Evolutionary conservation across 257 asterid species (phyloP), one percentile per base, ranked within the genome.

Genomic region (Leptodermis oblonga): DNA sequence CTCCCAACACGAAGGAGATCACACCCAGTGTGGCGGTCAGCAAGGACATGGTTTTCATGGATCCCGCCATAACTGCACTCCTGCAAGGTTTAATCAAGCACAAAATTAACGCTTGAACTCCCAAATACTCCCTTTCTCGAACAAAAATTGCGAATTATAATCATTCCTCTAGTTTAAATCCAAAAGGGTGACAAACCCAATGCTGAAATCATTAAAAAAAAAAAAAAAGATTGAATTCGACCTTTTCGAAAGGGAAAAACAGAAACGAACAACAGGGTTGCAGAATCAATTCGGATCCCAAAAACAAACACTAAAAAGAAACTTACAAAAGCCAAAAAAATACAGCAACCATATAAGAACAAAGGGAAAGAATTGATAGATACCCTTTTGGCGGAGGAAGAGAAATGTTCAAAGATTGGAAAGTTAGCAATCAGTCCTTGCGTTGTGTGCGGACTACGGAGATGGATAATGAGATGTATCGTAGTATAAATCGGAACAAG

Each of bases 1-100:
- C 76, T 62, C 84, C 84, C 30, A 76, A 54, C 20, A 80, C 49
- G 74, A 80, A 80, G 54, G 84, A 80, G 23, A 70, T 7, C 5
- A 67, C 59, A 31, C 84, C 84, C 26, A 76, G 64, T 14, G 62
- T 22, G 4, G 81, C 78, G 28, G 70, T 60, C 7, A 76, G 17
- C n/a, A 75, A 25, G 13, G 75, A 43, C 73, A 73, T 79, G 25
- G 25, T 68, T 20, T 67, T 72, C 51, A 72, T 73, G 17, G 78
- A 68, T 28, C 61, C 52, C 15, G 73, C 80, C 59, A 52, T 13
- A 11, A 53, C 23, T 54, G 9, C 55, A 22, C 48, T 41, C 72
- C 81, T 77, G 78, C 64, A 53, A 62, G 3, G 42, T 13, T 10
- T 62, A n/a, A n/a, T 51, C 39, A 48, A 25, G 15, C 61, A n/a